Percentiles rank a stretch among this genome's conserved stretches.
Conservation (phyloP, 768 basidiomycete genomes). For the Tricholoma sp. region DNA sequence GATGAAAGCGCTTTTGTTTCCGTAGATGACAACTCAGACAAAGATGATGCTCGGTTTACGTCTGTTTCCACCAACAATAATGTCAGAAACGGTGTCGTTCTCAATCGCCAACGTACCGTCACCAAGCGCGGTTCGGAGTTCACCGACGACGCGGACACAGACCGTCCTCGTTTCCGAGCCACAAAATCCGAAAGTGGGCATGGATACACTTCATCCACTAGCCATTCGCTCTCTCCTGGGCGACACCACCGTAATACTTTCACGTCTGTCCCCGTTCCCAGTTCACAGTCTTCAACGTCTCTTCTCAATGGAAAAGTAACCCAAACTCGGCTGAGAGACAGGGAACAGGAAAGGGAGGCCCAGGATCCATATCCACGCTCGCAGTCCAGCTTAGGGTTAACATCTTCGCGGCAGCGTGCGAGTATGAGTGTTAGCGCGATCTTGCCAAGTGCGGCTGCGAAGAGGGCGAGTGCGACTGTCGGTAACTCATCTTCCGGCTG, state of each 20-base stretch:
- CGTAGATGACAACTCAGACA: constrained; percentile 23
- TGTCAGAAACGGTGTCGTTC: background rate
- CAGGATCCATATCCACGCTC: constrained; percentile 21
- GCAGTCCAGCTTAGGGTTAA: constrained; percentile 30
- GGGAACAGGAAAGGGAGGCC: constrained; percentile 3
- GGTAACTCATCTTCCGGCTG: background rate
- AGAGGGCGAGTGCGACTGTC: constrained; percentile 40
- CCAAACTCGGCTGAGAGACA: too few species aligned
- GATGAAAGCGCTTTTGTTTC: constrained; percentile 4
- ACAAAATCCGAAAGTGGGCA: constrained; percentile 38
- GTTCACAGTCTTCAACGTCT: too few species aligned
- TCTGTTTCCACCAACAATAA: constrained; percentile 12
- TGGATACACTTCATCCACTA: constrained; percentile 17
- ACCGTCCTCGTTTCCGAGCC: constrained; percentile 20
- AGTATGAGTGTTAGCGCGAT: constrained; percentile 58
- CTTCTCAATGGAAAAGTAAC: too few species aligned
- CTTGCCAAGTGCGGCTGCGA: constrained; percentile 45
- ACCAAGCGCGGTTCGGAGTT: constrained; percentile 5
- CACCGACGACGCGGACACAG: background rate
- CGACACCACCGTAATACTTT: too few species aligned
- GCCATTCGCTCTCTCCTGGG: background rate
- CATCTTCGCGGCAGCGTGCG: constrained; percentile 36
- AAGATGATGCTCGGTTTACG: constrained; percentile 12
- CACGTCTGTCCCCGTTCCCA: too few species aligned
- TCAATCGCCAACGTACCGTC: constrained; percentile 11